Evolutionary conservation across 1,284 basidiomycete genomes (phyloP), one percentile per base, ranked within the genome.

Genomic region (Exobasidium rhododendri): DNA sequence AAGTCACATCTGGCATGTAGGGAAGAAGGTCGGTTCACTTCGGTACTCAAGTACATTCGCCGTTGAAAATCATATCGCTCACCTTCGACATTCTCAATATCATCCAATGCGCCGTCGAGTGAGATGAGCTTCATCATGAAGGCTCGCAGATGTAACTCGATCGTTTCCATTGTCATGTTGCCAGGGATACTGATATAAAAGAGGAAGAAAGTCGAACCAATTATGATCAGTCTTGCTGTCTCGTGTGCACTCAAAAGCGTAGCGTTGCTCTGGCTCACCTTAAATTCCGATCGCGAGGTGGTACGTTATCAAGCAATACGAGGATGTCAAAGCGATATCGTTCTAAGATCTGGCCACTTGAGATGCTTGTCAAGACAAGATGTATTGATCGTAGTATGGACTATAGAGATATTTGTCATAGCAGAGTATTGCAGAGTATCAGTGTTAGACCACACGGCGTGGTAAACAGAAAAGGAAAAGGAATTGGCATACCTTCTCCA

Each of bases 111-210:
- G 10, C 46, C 57, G 45, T 58, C 57, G 14, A 58, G 45, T 14
- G 57, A 45, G 43, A 58, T 20, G 17, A 58, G 30, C 29, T 58
- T 58, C 47, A 50, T 46, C 57, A 58, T 58, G 17, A 58, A 58
- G 17, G 57, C 46, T n/a, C 57, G n/a, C 17, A 58, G 20, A 24
- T 58, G 46, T 28, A 58, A 51, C 6, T 58, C 57, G 14, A 58
- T 58, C 20, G 17, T 47, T 20, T 52, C 11, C 29, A 22, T n/a
- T 7, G 40, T 58, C 57, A 58, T 51, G 40, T 58, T 58, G 20
- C 57, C 57, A 3, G 57, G 57, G 17, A 58, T 58, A 51, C 57
- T 58, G 43, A n/a, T n/a, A n/a, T n/a, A n/a, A n/a, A n/a, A n/a
- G n/a, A n/a, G n/a, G 30, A 11, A 17, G 22, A 10, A 5, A 10